Evolutionary conservation across 257 asterid species (phyloP), one percentile per base, ranked within the genome.

Genomic region (Solanum chmielewskii): DNA sequence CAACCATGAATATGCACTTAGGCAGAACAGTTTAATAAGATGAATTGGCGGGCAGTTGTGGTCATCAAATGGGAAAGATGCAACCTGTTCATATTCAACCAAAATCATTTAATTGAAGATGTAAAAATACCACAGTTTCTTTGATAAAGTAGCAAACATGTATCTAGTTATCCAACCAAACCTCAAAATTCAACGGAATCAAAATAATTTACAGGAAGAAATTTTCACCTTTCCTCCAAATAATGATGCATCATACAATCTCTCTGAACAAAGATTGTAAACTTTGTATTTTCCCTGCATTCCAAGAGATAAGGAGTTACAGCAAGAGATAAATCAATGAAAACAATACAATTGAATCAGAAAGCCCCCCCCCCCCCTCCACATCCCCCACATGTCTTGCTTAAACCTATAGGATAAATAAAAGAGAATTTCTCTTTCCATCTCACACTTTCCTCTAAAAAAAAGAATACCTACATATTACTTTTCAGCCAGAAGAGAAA

Each of bases 1-100:
- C 92, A 97, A 88, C 99, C 99, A 97, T 29, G 98, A 93, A 92
- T 94, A 97, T 86, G 99, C 98, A 95, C 99, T 97, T 93, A 91
- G 93, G 92, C 99, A 97, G 86, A 97, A 95, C 92, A 91, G 91
- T 83, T 91, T 94, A 64, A 97, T 92, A 84, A 97, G 99, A 74
- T 97, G 95, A 92, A 95, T 95, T 68, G 99, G 99, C 60, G 99
- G 99, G 87, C 98, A 95, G 88, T 97, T 95, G 91, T 97, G 99
- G 93, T 97, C 99, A 82, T 97, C 99, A 87, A 97, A 95, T 83
- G 99, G 99, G 92, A 97, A 97, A 87, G 92, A 90, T 84, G 99
- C 99, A 89, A 97, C 99, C 99, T 97, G 96, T 82, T 90, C 45
- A 90, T 90, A 52, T 88, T 69, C 86, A 49, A 81, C 69, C 49